phyloP scores from a whole-genome alignment of 106 monocot genomes.

The Phalaenopsis equestris region DNA sequence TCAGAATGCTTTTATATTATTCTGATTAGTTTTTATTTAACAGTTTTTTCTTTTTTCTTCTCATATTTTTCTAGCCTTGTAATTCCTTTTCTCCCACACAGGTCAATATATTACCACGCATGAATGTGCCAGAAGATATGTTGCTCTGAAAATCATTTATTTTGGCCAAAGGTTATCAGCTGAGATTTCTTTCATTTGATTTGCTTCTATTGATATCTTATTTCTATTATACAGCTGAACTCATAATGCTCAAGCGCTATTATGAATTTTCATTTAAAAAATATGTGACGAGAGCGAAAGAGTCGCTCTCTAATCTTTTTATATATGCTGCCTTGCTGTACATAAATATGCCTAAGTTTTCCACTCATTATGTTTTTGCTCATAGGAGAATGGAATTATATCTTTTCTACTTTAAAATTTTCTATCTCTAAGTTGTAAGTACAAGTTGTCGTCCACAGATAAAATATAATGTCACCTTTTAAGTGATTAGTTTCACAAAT shows the following conservation, averaged over 20 bases:
- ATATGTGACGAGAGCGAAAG: not conserved
- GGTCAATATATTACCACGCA: constrained; percentile 12
- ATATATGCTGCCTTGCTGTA: not conserved
- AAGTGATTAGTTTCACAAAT: not conserved
- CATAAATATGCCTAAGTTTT: no score
- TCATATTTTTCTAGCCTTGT: not conserved
- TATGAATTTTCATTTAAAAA: not conserved
- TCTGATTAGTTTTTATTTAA: not conserved
- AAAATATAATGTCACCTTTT: not conserved
- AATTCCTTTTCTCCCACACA: constrained; percentile 1
- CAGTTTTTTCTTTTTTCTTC: not conserved
- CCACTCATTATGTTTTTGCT: no score
- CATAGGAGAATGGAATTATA: not conserved
- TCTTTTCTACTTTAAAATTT: not conserved
- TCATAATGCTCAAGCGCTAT: not conserved
- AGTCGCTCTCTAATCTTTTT: not conserved
- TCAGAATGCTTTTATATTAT: not conserved
- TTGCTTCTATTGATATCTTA: not conserved
- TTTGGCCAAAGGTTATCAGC: constrained; percentile 58
- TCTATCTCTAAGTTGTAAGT: not conserved
- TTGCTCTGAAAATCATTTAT: constrained; percentile 69
- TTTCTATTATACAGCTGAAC: not conserved
- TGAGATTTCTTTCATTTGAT: not conserved
- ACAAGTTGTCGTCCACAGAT: not conserved
- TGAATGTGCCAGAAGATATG: constrained; percentile 31